Evolutionary conservation across 2,329 filamentous ascomycete genomes (phyloP), one percentile per base, ranked within the genome.

Genomic region (Coniochaeta prunicola): DNA sequence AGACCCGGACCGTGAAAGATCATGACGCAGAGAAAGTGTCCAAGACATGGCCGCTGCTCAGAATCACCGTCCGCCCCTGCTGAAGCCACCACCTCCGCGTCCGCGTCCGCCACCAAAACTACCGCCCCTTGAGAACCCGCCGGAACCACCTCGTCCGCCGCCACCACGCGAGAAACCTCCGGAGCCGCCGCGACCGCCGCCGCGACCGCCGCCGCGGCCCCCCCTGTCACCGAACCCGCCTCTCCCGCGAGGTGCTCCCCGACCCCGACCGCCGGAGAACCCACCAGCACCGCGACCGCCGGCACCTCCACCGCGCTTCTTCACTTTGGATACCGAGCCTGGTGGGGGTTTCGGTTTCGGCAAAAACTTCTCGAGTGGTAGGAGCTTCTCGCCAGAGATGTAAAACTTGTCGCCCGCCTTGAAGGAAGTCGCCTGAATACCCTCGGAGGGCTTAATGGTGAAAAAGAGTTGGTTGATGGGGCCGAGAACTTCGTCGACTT

Each of bases 381-480:
- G 81, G 57, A 97, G 85, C 82, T 97, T 99, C 79, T 97, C 94
- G 70, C 87, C 85, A 67, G 88, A 90, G 71, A 97, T 96, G 81
- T 87, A 99, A 78, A 99, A 96, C 79, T 96, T 96, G 82, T 97
- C 94, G 72, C 94, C 94, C 63, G 87, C 78, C 81, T 97, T 96
- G 87, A 97, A 99, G 42, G 90, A 94, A 60, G 87, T 85, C 62
- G 94, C 92, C 76, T 96, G 90, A 74, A 99, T 97, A 68, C 94
- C 94, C 73, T 97, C 93, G 73, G 91, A 87, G 58, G 93, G 92
- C 80, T 97, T 97, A 76, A 99, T 89, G 69, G 93, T 97, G 82
- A 99, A 99, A 81, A 89, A 96, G 69, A 97, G 91, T 77, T 97
- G 89, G 82, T 96, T 97, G 76, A 99, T 90, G 64, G 94, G 93